Base-by-base conservation (phyloP, 148 eudicot genomes). In the Spergularia bocconei region DNA sequence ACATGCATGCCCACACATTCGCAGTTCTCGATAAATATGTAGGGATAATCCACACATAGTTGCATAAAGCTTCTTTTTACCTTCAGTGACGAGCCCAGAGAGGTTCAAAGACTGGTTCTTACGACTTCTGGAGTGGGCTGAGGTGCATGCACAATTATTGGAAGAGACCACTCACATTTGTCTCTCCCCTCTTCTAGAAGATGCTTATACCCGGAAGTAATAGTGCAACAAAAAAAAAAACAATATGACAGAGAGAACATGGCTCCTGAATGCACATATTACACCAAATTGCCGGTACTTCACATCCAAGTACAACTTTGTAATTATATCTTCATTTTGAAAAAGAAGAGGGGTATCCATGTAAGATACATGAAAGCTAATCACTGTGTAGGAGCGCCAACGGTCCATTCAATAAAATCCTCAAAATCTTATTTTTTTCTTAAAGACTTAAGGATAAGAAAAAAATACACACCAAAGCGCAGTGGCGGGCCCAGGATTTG, bases 131-230 rank as follows among this genome's bases (percentile, higher is more conserved):
- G 75, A 76, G 48, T 84, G 89, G 84, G 79, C 67, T 91, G 96
- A 82, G 98, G 93, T 47, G 97, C 97, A 80, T 90, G 96, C 52
- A 95, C 96, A 51, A 86, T 92, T 63, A 92, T 88, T 20, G 99
- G 99, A 83, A 95, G 91, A 75, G 82, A 80, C 99, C 99, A 95
- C 80, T 95, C 97, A 41, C 99, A 92, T 79, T 88, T 95, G 82
- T 95, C 97, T 80, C 99, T 88, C 69, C 93, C 94, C 64, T 95
- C 97, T 20, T 89, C 79, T 66, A 95, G 67, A 83, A 97, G 97
- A 91, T 95, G 99, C 78, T 88, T 92, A 52, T 77, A 89, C 87
- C 99, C 92, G 80, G 50, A 33, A 57, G 33, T 16, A 66, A 53
- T 41, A 56, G n/a, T 13, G 67, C 67, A 51, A 76, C 33, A 23